Evolutionary conservation across 148 eudicot genomes (phyloP), one percentile per base, ranked within the genome.

Genomic region (Cornus florida): DNA sequence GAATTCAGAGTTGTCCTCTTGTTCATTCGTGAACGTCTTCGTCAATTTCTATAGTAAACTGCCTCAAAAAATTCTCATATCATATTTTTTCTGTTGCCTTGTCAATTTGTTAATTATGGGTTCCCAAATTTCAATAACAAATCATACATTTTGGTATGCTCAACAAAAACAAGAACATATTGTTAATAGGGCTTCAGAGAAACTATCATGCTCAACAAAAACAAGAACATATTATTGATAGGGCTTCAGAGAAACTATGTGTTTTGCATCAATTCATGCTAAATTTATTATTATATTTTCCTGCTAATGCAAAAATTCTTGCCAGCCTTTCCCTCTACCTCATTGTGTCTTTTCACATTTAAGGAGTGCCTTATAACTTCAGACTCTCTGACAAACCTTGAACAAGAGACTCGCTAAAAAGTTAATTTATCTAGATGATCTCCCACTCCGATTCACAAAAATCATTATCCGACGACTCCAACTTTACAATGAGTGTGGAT

Each of bases 361-460:
- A 0, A 57, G 32, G 9, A 14, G 22, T 6, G 28, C 73, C 16
- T 39, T 1, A 19, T 28, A 28, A 28, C 24, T 72, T 48, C 6
- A 57, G 13, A 4, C 17, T 57, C 17, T 28, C 28, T 48, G n/a
- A 28, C 28, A 28, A 72, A 41, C 46, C 22, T 3, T 28, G 28
- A 9, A 50, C 16, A 28, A 31, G 39, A 72, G 20, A 24, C 31
- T 19, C 12, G 20, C 56, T 31, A 73, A 24, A 35, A 10, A 8
- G 62, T 13, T 6, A 9, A 71, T 19, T 41, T 60, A 62, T 66
- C 65, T 79, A 79, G 50, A 79, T 66, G 5, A 78, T 66, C 46
- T 71, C 75, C 81, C 75, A 79, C 64, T 72, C 81, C 4, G 70
- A 60, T 60, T 78, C 76, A 11, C 62, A 78, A 43, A 60, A 70